Evolutionary conservation across 345 rosid genomes (phyloP).

Genomic region (Geranium brycei): DNA sequence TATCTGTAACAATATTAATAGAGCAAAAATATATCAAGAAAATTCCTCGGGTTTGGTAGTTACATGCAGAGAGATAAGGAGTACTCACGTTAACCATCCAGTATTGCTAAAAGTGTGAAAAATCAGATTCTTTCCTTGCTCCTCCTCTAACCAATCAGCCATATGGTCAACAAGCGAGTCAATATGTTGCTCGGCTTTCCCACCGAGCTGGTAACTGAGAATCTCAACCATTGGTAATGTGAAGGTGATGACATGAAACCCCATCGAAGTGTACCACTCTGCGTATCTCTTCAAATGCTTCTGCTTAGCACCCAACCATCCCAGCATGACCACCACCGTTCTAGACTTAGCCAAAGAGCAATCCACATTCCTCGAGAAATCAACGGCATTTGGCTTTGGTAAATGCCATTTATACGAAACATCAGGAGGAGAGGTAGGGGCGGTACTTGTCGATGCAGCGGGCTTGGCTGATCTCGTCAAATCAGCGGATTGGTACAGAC

Average conservation of each 20-base stretch:
- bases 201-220: conserved; percentile 79
- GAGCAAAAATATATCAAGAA: conserved; percentile 3
- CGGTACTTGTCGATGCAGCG: conserved; percentile 13
- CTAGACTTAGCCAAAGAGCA: conserved; percentile 53
- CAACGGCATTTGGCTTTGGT: conserved; percentile 51
- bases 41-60: not conserved
- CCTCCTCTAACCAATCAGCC: conserved; percentile 90
- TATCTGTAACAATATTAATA: conserved; percentile 35
- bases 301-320: conserved; percentile 99
- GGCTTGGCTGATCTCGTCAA: conserved; percentile 59
- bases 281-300: conserved; percentile 88
- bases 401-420: conserved; percentile 83
- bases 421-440: conserved; percentile 36
- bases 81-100: conserved; percentile 85
- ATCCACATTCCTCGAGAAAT: conserved; percentile 36
- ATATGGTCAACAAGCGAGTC: conserved; percentile 74
- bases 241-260: conserved; percentile 86
- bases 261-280: conserved; percentile 85
- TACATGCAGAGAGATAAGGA: conserved; percentile 1
- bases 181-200: conserved; percentile 75
- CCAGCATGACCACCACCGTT: conserved; percentile 84
- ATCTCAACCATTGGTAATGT: conserved; percentile 80
- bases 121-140: conserved; percentile 62
- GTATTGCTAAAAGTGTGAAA: conserved; percentile 99
- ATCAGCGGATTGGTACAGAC: conserved; percentile 54